These are phyloP conservation scores for Suhomyces canberraensis DNA, from an alignment of 805 yeast genomes.

Conservation along the genomic window DNA sequence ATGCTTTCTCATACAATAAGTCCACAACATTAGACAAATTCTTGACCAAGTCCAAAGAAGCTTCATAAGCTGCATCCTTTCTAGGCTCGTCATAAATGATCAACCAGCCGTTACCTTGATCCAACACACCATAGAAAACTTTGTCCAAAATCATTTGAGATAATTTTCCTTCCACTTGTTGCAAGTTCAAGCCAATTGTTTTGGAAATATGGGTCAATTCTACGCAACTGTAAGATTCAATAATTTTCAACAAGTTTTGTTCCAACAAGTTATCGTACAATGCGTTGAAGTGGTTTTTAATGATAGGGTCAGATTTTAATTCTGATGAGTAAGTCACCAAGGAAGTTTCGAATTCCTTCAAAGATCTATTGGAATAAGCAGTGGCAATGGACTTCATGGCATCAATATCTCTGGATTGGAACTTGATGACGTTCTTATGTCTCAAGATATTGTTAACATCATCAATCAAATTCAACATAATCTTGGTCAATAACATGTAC, in stretches of 20 bases:
- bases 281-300: slow-evolving; percentile 87
- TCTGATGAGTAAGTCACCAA: slow-evolving; percentile 68
- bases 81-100: slow-evolving; percentile 86
- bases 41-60: slow-evolving; percentile 81
- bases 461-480: slow-evolving; percentile 84
- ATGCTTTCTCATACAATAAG: slow-evolving; percentile 88
- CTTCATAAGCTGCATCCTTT: slow-evolving; percentile 83
- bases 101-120: slow-evolving; percentile 98
- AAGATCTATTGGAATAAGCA: slow-evolving; percentile 85
- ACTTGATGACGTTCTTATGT: slow-evolving; percentile 66
- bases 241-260: slow-evolving; percentile 88
- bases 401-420: slow-evolving; percentile 81
- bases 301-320: slow-evolving; percentile 80
- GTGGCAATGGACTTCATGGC: slow-evolving; percentile 93
- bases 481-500: slow-evolving; percentile 88
- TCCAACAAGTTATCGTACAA: slow-evolving; percentile 90
- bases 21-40: slow-evolving; percentile 88
- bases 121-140: slow-evolving; percentile 93
- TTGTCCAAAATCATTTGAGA: slow-evolving; percentile 96
- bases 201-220: slow-evolving; percentile 86
- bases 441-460: slow-evolving; percentile 78
- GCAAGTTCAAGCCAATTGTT: slow-evolving; percentile 80
- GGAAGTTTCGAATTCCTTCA: slow-evolving; percentile 87
- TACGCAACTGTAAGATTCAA: slow-evolving; percentile 95
- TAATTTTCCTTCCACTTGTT: slow-evolving; percentile 89